These are phyloP conservation scores for Eimeria zaria DNA, from an alignment of 169 alveolate genomes.

Conservation along the genomic window DNA sequence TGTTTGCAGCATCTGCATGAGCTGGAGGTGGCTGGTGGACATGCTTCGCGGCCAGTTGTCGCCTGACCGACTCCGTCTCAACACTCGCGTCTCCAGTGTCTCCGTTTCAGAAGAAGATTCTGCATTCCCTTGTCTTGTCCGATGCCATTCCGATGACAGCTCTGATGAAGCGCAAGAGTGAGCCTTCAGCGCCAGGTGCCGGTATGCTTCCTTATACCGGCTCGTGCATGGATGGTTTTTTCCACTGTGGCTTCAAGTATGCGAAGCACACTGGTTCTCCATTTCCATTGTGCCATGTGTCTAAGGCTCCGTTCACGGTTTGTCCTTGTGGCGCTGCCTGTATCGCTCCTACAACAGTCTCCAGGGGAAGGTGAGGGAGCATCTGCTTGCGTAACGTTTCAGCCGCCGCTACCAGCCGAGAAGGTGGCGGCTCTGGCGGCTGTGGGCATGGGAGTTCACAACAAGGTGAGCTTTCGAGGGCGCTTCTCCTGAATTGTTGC, in stretches of 20 bases:
- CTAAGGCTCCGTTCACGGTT: constrained; percentile 68
- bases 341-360: constrained; percentile 60
- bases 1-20: constrained; percentile 62
- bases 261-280: not conserved
- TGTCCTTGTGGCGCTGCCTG: constrained; percentile 69
- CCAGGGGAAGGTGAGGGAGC: constrained; percentile 59
- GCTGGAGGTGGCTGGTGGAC: constrained; percentile 74
- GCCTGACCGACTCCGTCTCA: constrained; percentile 61
- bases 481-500: not conserved
- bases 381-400: constrained; percentile 72
- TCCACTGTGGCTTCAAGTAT: not conserved
- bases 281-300: not conserved
- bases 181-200: not conserved
- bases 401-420: constrained; percentile 76
- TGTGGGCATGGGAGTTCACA: constrained; percentile 82
- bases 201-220: not conserved
- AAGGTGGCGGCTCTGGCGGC: constrained; percentile 79
- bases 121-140: constrained; percentile 69
- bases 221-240: too few species aligned
- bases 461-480: constrained; percentile 50
- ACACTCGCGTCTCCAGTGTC: constrained; percentile 70
- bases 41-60: constrained; percentile 71
- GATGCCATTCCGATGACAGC: constrained; percentile 63
- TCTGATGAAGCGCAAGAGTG: constrained; percentile 54
- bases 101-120: constrained; percentile 65